phyloP scores from a whole-genome alignment of 352 stramenopile species.

The Globisporangium abappressorium region DNA sequence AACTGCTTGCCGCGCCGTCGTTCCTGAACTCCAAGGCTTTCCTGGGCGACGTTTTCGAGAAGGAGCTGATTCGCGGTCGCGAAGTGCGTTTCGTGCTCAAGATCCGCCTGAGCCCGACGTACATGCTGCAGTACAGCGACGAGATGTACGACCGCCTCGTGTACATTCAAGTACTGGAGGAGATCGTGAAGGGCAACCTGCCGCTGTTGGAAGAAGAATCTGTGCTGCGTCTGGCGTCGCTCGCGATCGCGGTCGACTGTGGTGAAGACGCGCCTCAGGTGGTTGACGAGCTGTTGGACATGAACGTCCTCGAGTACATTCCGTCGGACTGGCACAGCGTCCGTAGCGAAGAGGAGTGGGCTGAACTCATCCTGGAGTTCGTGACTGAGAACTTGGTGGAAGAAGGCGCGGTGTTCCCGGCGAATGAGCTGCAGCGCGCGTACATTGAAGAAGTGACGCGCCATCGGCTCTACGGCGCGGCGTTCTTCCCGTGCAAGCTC shows the following conservation, averaged over 20 bases:
- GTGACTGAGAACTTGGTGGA: slow-evolving; percentile 52
- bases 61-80: slow-evolving; percentile 82
- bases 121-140: slow-evolving; percentile 80
- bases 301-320: slow-evolving; percentile 85
- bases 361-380: slow-evolving; percentile 60
- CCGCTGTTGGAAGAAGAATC: slow-evolving; percentile 76
- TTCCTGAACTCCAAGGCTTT: slow-evolving; percentile 84
- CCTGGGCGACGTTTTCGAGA: slow-evolving; percentile 91
- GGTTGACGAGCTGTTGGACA: slow-evolving; percentile 60
- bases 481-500: slow-evolving; percentile 86
- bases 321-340: slow-evolving; percentile 67
- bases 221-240: slow-evolving; percentile 68
- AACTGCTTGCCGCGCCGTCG: slow-evolving; percentile 68
- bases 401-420: slow-evolving; percentile 33
- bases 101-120: slow-evolving; percentile 85
- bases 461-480: slow-evolving; percentile 80
- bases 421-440: slow-evolving; percentile 67
- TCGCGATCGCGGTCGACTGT: slow-evolving; percentile 82
- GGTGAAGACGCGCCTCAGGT: slow-evolving; percentile 50
- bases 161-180: slow-evolving; percentile 91
- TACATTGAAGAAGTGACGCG: slow-evolving; percentile 84
- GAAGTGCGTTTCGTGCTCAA: slow-evolving; percentile 93
- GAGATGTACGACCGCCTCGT: slow-evolving; percentile 81
- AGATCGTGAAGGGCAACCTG: slow-evolving; percentile 89
- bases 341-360: slow-evolving; percentile 81